Base-by-base conservation (phyloP, 345 rosid genomes). In the Pistacia integerrima region DNA sequence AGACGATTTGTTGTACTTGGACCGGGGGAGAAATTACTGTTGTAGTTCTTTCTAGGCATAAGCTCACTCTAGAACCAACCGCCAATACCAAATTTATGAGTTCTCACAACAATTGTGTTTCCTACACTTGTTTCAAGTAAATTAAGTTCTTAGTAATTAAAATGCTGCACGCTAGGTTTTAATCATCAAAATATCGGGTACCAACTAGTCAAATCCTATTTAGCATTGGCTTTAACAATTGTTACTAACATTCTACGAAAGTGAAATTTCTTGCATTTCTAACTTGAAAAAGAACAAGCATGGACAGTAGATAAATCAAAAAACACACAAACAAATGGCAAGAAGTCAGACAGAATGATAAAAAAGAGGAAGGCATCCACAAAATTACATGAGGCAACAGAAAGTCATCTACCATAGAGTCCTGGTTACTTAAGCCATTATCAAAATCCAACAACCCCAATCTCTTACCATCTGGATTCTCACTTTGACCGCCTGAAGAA, bases 21-120 rank as follows among this genome's bases (percentile, higher is more conserved):
- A 82, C 85, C 62, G 76, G 80, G 88, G 79, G 82, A 71, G 4
- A 97, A 76, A 79, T 85, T 86, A 68, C 87, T 76, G 87, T 90
- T 89, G 87, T 84, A 91, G 91, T 90, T 91, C 82, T 89, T 91
- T 76, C 91, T 97, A 89, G 97, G 97, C 99, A 97, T 97, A 84
- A 82, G 93, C 90, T 90, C 90, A 57, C 84, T 69, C 81, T 78
- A 76, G 74, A 77, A 85, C 71, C 72, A 87, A 82, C 77, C 80
- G 73, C 81, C 20, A 60, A 76, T 70, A 55, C 70, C 76, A 70
- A 82, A 70, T 79, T 69, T 68, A 76, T 65, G 69, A 64, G 69
- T 66, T 81, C 82, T 79, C 70, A 74, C 64, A 82, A 74, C 70
- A 81, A 81, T 64, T 55, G 77, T 73, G 56, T 69, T 70, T 69